Conservation (phyloP, 352 stramenopile genomes). For the Phytophthora europaea region DNA sequence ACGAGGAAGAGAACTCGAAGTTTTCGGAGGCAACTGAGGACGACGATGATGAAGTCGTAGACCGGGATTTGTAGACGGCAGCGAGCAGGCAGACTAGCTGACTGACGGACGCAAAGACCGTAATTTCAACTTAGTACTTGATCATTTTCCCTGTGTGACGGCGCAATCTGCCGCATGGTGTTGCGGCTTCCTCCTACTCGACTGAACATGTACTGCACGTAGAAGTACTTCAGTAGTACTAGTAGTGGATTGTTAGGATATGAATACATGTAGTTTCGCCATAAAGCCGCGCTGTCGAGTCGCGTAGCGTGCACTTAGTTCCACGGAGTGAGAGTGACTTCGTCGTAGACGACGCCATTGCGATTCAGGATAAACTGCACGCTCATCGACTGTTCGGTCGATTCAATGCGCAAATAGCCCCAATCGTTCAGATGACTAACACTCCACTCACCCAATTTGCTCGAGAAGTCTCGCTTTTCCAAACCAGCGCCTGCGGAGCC, state of each 20-base stretch:
- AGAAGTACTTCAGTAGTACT: neutral
- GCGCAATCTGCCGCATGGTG: neutral
- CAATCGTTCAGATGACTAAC: constrained; percentile 84
- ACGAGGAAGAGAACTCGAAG: constrained; percentile 63
- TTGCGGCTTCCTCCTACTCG: neutral
- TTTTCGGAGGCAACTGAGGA: constrained; percentile 42
- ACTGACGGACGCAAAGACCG: constrained; percentile 22
- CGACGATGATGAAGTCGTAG: constrained; percentile 51
- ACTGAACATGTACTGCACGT: neutral
- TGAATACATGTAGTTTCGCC: constrained; percentile 17
- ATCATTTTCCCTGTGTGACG: constrained; percentile 16
- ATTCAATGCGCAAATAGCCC: constrained; percentile 76
- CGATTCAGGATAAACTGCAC: constrained; percentile 86
- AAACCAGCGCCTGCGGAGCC: constrained; percentile 85
- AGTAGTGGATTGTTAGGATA: constrained; percentile 1
- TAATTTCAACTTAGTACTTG: constrained; percentile 43
- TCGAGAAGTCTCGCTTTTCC: constrained; percentile 72
- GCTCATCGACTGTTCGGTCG: constrained; percentile 71
- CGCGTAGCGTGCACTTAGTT: constrained; percentile 25
- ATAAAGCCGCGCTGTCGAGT: neutral
- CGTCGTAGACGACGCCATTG: constrained; percentile 83
- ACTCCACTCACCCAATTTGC: constrained; percentile 80
- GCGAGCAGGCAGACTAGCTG: constrained; percentile 34
- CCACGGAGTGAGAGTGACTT: constrained; percentile 75
- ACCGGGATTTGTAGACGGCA: constrained; percentile 76